Conservation (phyloP, 83 land plant species). For the Picea abies region DNA sequence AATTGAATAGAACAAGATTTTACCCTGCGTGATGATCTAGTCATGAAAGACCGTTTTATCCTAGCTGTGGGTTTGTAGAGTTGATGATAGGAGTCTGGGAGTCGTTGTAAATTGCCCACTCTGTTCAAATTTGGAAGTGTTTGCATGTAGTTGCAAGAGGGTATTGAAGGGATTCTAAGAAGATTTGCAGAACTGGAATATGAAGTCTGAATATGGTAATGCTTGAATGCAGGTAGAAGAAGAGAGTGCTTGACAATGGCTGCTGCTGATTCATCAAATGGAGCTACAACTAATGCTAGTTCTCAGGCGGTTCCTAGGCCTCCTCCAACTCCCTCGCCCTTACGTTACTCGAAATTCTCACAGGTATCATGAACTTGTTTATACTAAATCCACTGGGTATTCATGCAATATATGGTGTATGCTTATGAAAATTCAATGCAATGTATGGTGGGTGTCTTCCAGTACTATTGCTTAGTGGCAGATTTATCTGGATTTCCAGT, state of each 20-base stretch:
- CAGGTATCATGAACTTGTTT: slow-evolving; percentile 13
- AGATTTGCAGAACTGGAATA: neutral
- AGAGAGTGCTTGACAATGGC: neutral
- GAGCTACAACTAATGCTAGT: slow-evolving; percentile 6
- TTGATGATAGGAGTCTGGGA: neutral
- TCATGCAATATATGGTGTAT: no score
- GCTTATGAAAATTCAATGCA: neutral
- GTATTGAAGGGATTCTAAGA: slow-evolving; percentile 6
- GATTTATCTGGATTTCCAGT: no score
- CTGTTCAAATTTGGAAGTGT: neutral
- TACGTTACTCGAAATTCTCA: slow-evolving; percentile 20
- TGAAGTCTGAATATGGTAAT: neutral
- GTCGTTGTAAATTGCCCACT: neutral
- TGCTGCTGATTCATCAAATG: slow-evolving; percentile 12
- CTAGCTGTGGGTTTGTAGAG: neutral
- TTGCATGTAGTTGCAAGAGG: neutral
- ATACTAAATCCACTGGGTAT: no score
- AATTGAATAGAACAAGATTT: neutral
- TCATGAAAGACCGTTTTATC: neutral
- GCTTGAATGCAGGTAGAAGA: neutral
- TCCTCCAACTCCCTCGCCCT: slow-evolving; percentile 24
- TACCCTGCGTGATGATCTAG: neutral
- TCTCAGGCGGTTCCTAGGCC: slow-evolving; percentile 16
- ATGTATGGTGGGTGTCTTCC: neutral
- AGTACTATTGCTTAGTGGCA: neutral